These are phyloP conservation scores for Emiliania huxleyi DNA, from an alignment of 78 protist genomes.

Conservation along the genomic window DNA sequence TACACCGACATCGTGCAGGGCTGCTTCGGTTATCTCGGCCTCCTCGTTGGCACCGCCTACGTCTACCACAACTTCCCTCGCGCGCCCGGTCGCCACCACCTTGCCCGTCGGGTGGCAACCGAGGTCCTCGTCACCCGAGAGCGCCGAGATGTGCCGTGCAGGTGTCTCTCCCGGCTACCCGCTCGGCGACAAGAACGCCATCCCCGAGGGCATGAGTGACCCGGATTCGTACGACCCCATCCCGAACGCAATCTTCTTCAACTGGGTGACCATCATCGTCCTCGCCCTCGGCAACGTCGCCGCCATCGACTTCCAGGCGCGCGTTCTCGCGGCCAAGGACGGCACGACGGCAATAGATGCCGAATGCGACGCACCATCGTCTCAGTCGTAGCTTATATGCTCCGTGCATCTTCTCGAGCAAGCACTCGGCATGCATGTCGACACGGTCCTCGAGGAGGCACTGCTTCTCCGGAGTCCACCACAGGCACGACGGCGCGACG, in stretches of 20 bases:
- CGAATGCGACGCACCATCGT: too few species aligned
- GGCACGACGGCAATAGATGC: background rate
- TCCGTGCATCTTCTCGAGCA: too few species aligned
- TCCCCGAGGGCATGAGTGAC: background rate
- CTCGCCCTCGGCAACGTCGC: conserved; percentile 18
- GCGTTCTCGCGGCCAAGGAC: background rate
- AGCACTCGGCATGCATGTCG: too few species aligned
- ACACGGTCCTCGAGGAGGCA: too few species aligned
- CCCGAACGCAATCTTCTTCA: conserved; percentile 22
- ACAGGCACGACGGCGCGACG: background rate
- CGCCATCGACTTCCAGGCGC: conserved; percentile 37
- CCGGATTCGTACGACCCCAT: background rate
- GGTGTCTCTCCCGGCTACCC: background rate
- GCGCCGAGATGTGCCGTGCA: too few species aligned
- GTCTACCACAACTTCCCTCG: background rate
- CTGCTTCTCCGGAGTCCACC: too few species aligned
- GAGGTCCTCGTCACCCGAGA: too few species aligned
- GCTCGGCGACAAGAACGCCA: background rate
- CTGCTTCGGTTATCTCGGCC: background rate
- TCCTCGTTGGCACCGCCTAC: background rate
- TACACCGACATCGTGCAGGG: background rate
- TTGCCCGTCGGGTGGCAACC: background rate
- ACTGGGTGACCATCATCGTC: conserved; percentile 29
- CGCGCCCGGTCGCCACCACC: too few species aligned
- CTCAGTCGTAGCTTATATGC: too few species aligned